Evolutionary conservation across 2,329 filamentous ascomycete genomes (phyloP).

Genomic region (Fusarium compactum): DNA sequence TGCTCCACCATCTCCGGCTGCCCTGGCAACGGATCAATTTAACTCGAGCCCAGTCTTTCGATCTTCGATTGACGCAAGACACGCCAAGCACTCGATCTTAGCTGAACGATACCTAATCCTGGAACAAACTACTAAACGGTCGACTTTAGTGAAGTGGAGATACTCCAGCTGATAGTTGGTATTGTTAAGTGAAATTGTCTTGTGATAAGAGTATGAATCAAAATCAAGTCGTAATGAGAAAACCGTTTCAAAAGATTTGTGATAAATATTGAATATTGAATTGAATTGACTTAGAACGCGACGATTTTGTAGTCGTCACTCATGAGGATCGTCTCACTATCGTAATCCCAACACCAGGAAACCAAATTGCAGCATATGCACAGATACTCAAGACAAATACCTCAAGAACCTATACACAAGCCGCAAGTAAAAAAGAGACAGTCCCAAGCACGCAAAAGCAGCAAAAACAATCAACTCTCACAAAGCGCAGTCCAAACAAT

Average conservation of each 20-base stretch:
- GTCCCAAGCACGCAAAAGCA: conserved; percentile 21
- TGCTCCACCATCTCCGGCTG: conserved; percentile 17
- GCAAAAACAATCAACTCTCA: conserved; percentile 16
- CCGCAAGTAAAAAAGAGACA: conserved; percentile 18
- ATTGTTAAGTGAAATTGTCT: conserved; percentile 12
- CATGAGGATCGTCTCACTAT: conserved; percentile 51
- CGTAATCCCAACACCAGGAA: conserved; percentile 49
- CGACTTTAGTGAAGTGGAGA: neutral
- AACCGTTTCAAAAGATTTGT: conserved; percentile 11
- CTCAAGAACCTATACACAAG: conserved; percentile 16
- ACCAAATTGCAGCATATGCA: conserved; percentile 4
- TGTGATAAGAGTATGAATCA: neutral
- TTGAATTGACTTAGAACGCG: conserved; percentile 47
- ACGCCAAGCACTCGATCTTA: conserved; percentile 4
- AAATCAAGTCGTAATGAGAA: neutral
- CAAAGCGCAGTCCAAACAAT: conserved; percentile 31
- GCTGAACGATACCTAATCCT: neutral
- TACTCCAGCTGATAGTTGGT: neutral
- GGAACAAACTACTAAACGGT: conserved; percentile 1
- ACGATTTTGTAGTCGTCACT: conserved; percentile 49
- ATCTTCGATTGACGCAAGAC: conserved; percentile 35
- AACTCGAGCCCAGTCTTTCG: conserved; percentile 1
- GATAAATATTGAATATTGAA: conserved; percentile 20
- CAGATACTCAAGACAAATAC: conserved; percentile 11
- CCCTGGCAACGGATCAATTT: conserved; percentile 24